These are phyloP conservation scores for Taphrina betulina DNA, from an alignment of 1,139 yeast genomes.

Conservation along the genomic window DNA sequence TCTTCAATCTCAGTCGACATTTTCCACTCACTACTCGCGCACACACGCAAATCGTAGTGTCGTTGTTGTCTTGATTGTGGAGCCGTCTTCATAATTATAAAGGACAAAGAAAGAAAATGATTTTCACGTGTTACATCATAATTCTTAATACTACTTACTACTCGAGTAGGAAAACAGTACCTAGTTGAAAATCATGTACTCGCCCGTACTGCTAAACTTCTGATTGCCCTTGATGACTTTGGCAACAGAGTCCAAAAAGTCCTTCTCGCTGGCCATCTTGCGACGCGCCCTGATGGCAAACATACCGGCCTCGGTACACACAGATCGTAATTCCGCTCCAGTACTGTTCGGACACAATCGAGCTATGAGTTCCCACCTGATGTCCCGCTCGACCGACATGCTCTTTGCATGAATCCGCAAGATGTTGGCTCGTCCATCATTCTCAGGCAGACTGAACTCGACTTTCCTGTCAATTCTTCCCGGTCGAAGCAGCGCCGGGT, in stretches of 20 bases:
- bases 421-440: conserved; percentile 96
- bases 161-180: not conserved
- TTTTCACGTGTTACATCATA: too few relatives aligned
- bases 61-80: too few relatives aligned
- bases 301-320: conserved; percentile 98
- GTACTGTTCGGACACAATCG: conserved; percentile 96
- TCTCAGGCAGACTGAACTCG: conserved; percentile 91
- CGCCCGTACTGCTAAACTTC: conserved; percentile 83
- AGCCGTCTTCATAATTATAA: too few relatives aligned
- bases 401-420: conserved; percentile 93
- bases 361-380: conserved; percentile 96
- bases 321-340: conserved; percentile 96
- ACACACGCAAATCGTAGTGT: too few relatives aligned
- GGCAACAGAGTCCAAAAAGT: conserved; percentile 93
- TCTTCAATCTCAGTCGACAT: conserved; percentile 16
- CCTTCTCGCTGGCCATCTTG: conserved; percentile 97
- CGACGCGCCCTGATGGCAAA: conserved; percentile 97
- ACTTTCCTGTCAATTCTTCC: conserved; percentile 98
- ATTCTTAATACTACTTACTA: not conserved
- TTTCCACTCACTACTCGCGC: too few relatives aligned
- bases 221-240: conserved; percentile 97
- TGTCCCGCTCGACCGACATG: conserved; percentile 95
- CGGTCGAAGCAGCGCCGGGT: conserved; percentile 95
- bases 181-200: conserved; percentile 34
- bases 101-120: too few relatives aligned